Evolutionary conservation across 1,284 basidiomycete genomes (phyloP), one percentile per base, ranked within the genome.

Genomic region (Cerioporus squamosus): DNA sequence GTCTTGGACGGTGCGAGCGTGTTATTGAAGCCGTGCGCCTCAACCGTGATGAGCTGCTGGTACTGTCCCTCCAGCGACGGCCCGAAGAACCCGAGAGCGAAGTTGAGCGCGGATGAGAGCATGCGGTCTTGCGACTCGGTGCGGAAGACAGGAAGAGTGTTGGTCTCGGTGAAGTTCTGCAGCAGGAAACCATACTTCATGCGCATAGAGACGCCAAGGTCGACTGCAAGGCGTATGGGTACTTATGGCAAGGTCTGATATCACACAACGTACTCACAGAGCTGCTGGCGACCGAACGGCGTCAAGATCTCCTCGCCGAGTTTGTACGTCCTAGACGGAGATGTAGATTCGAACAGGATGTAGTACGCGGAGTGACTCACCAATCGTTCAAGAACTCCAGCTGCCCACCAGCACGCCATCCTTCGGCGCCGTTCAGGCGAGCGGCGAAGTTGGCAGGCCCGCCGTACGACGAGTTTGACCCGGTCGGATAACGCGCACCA

Each of bases 71-170:
- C 83, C 36, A 87, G 77, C 14, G 93, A 91, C 62, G 88, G 88
- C 0, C 93, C 93, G 68, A 95, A 95, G 80, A 95, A 94, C 1
- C 93, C 93, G 44, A 93, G 79, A 1, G 91, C 93, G 68, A 95
- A 94, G 72, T 95, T 94, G 63, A 90, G 72, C 0, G 91, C 91
- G 5, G 92, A 94, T 36, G 88, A 79, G 29, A 91, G 81, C 91
- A 94, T 94, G 26, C 92, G 88, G 71, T 94, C 85, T 83, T 94
- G 90, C 2, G 91, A 93, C 73, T 92, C 92, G 0, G 94, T 95
- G 48, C 95, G 86, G 76, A 96, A 94, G 15, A 95, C 90, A 5
- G 94, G 91, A 43, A 93, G 77, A 5, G 81, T 84, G 63, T 88
- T 84, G 20, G 80, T 70, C 50, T 84, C 79, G 5, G 90, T 91